Base-by-base conservation (phyloP, 2,329 filamentous ascomycete genomes). In the Helminthosporium solani region DNA sequence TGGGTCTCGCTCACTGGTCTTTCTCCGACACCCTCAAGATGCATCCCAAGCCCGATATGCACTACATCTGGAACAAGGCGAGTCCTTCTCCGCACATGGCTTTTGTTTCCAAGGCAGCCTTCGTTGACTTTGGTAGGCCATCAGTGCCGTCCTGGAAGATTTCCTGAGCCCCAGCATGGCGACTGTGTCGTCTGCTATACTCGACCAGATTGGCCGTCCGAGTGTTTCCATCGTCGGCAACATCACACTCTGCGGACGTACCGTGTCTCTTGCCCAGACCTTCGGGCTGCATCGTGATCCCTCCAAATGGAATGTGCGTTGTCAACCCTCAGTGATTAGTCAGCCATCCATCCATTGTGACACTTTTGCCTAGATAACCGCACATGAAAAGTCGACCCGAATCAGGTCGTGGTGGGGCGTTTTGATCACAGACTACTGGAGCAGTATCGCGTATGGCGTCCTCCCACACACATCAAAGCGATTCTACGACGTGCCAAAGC, bases 371-470 rank as follows among this genome's bases (percentile, higher is more conserved):
- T 15, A 44, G 42, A 70, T 79, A 1, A 73, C 75, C 1, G 70
- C 70, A 1, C 66, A 70, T 27, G 79, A 82, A 50, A 81, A 79
- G 52, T 70, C 73, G 7, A 64, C 78, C 14, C 71, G 79, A 6
- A 75, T 78, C 23, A 74, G 77, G 2, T 61, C 79, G 2, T 82
- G 79, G 77, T 82, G 79, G 79, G 78, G 75, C 4, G 75, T 81
- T 2, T 67, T 81, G 2, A 77, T 82, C 31, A 78, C 79, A 46
- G 79, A 82, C 60, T 73, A 77, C 33, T 82, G 79, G 77, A 73
- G 77, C 43, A 80, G 78, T 53, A 75, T 80, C 42, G 77, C 77
- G 3, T 79, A 82, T 54, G 79, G 78, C 3, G 75, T 78, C 2
- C 79, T 79, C 16, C 77, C 79, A 3, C 75, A 79, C 40, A 76